Conservation (phyloP, 441 rosid species). For the Metrosideros polymorpha region DNA sequence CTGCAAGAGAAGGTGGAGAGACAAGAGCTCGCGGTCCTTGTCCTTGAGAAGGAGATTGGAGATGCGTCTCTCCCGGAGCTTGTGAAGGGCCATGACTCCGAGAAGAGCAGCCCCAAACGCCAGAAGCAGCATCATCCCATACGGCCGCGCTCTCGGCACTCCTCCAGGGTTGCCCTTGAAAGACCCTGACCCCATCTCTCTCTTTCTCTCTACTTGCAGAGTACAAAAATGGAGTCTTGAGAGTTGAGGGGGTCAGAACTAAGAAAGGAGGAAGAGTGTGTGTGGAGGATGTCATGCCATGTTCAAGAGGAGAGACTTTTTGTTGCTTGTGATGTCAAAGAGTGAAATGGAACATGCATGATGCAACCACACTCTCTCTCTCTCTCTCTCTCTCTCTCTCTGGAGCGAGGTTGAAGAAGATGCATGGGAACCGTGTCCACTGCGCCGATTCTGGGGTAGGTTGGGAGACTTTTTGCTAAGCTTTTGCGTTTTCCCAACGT, state of each 20-base stretch:
- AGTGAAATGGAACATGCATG: slow-evolving; percentile 5
- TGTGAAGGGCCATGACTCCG: slow-evolving; percentile 50
- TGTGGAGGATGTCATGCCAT: background rate
- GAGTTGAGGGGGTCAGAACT: background rate
- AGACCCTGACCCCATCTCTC: slow-evolving; percentile 21
- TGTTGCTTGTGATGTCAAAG: slow-evolving; percentile 26
- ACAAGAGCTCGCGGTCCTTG: slow-evolving; percentile 30
- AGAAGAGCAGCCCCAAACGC: slow-evolving; percentile 56
- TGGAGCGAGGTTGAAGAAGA: background rate
- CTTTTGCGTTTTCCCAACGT: background rate
- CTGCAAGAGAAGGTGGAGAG: slow-evolving; percentile 56
- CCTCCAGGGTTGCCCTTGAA: slow-evolving; percentile 16
- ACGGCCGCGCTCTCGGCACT: slow-evolving; percentile 25
- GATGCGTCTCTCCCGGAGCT: slow-evolving; percentile 52
- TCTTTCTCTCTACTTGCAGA: background rate
- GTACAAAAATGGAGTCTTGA: background rate
- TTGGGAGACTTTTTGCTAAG: background rate
- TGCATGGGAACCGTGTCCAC: slow-evolving; percentile 10
- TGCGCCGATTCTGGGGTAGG: slow-evolving; percentile 16
- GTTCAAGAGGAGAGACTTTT: no score
- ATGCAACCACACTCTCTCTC: slow-evolving; percentile 8
- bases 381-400: background rate
- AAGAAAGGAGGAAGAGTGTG: background rate
- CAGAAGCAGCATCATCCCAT: slow-evolving; percentile 38
- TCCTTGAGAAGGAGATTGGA: slow-evolving; percentile 41